Percentiles rank a stretch among this genome's conserved stretches.
Evolutionary conservation across 352 stramenopile species (phyloP).

Genomic region (Pythium sp.): DNA sequence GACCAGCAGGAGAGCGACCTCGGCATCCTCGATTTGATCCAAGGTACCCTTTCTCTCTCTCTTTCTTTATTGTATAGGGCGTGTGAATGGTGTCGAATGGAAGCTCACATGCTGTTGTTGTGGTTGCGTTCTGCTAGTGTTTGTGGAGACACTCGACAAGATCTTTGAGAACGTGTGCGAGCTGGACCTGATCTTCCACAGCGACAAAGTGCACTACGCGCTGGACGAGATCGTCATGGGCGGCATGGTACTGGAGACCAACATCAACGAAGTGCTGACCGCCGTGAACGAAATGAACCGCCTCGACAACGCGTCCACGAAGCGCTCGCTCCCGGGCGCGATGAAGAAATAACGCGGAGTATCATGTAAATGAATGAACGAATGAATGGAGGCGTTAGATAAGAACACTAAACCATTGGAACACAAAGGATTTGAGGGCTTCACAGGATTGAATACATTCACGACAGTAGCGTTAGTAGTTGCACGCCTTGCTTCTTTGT

Average conservation of each 20-base stretch:
- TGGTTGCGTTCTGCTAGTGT: conserved; percentile 61
- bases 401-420: background rate
- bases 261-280: conserved; percentile 97
- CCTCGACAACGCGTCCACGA: conserved; percentile 83
- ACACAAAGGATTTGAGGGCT: background rate
- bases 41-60: conserved; percentile 63
- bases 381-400: background rate
- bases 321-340: conserved; percentile 68
- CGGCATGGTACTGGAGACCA: conserved; percentile 99
- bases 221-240: conserved; percentile 99
- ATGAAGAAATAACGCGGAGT: conserved; percentile 52
- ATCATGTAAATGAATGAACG: conserved; percentile 6
- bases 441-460: conserved; percentile 3
- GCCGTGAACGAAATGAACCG: conserved; percentile 97
- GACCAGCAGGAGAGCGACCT: conserved; percentile 98
- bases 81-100: background rate
- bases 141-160: conserved; percentile 97
- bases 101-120: background rate
- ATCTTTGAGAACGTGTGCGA: conserved; percentile 99
- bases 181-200: conserved; percentile 99
- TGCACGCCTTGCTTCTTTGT: background rate
- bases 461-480: conserved; percentile 10
- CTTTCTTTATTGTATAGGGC: background rate
- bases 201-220: conserved; percentile 96
- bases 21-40: conserved; percentile 98